Base-by-base conservation (phyloP, 148 eudicot species). In the Rheum nobile region DNA sequence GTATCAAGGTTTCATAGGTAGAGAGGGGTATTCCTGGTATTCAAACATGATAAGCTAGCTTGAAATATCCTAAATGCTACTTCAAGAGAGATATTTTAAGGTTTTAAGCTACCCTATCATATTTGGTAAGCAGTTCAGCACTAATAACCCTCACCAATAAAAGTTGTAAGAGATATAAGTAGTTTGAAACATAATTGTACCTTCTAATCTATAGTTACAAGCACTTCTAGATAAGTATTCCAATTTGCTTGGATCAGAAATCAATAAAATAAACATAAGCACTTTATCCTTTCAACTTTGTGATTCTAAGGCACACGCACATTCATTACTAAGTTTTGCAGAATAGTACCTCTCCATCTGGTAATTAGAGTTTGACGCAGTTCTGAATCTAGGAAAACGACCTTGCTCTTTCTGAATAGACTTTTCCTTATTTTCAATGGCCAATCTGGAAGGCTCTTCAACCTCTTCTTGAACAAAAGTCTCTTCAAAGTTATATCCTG, bases 311-410 rank as follows among this genome's bases (percentile, higher is more conserved):
- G 37, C 37, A 61, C 32, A 65, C 16, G 37, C 37, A 61, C 32
- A 65, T 34, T 7, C 24, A 65, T 32, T 65, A 65, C 70, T 1
- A 65, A 31, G 21, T 65, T 1, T 17, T 65, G 41, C 14, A 65
- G 70, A 65, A 65, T 65, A 65, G 61, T 84, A 89, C 97, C 98
- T 89, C 79, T 88, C 93, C 71, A 84, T 63, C 77, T 80, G 85
- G 86, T 85, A 79, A 71, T 85, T 90, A 76, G 89, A 74, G 67
- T 72, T 83, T 32, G 90, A 82, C 28, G 96, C 96, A 81, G 76
- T 81, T 83, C 79, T 86, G 79, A 94, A 94, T 75, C 91, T 92
- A 82, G 85, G 93, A 74, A 88, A 79, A 77, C 79, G 80, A 74
- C 85, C 97, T 31, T 78, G 76, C 76, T 79, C 85, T 74, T 82